Percentiles rank a stretch among this genome's conserved stretches.
phyloP scores from a whole-genome alignment of 2,329 filamentous ascomycete species.

The Tricladium varicosporioides region DNA sequence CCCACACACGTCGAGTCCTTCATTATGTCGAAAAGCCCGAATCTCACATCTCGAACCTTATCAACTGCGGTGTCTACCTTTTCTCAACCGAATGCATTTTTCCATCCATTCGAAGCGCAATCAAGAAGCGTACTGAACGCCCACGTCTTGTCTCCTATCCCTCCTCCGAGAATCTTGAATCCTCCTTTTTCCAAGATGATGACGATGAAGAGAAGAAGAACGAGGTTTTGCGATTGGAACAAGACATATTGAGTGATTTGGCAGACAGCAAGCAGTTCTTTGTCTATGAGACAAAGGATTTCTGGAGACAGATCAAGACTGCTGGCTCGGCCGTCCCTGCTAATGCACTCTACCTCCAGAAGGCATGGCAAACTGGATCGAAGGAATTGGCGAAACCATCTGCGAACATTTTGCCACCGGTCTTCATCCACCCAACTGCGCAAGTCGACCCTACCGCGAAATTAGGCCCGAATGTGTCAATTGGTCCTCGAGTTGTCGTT shows the following conservation, averaged over 20 bases:
- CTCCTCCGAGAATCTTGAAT: constrained; percentile 88
- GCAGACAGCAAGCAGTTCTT: constrained; percentile 98
- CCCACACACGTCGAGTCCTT: constrained; percentile 89
- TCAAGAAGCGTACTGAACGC: constrained; percentile 91
- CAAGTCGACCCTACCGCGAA: constrained; percentile 92
- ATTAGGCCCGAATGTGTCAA: constrained; percentile 93
- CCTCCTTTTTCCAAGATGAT: constrained; percentile 63
- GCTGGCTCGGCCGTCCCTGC: constrained; percentile 95
- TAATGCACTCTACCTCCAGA: constrained; percentile 93
- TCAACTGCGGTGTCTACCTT: constrained; percentile 99
- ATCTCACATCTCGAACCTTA: constrained; percentile 94
- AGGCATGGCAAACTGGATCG: constrained; percentile 81
- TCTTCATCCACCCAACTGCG: constrained; percentile 92
- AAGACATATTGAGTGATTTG: constrained; percentile 93
- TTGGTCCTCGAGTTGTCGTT: constrained; percentile 83
- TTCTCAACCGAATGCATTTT: constrained; percentile 96
- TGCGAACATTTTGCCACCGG: constrained; percentile 83
- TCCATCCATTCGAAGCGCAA: constrained; percentile 88
- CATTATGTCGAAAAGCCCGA: constrained; percentile 99
- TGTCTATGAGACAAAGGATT: constrained; percentile 97
- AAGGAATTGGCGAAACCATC: constrained; percentile 80
- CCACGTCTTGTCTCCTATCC: constrained; percentile 93
- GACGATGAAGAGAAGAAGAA: constrained; percentile 75
- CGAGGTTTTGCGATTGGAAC: constrained; percentile 90
- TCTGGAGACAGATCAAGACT: constrained; percentile 99